Evolutionary conservation across 257 asterid genomes (phyloP), one percentile per base, ranked within the genome.

Genomic region (Paraleonurus japonicus): DNA sequence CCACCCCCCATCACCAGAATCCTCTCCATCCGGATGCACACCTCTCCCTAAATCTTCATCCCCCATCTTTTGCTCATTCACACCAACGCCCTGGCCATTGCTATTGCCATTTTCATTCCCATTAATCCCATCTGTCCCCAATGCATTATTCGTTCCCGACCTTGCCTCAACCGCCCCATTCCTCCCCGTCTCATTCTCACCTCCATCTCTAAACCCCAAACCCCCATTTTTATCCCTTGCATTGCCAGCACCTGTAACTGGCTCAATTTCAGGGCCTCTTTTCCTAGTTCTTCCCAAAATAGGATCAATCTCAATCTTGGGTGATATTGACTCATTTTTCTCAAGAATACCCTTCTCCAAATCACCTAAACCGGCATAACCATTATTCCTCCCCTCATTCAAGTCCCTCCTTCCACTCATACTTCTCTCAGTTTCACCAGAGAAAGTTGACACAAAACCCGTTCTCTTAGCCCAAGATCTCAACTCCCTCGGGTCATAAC

Each of bases 381-480:
- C 64, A 24, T n/a, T 63, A 43, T 62, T 60, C 59, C 69, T 59
- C 39, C 67, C 48, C 61, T 75, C 86, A 77, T 75, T 82, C 54
- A 80, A 65, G 43, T 82, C 84, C 71, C 85, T 75, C 78, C 81
- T 80, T 64, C 80, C 81, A 71, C 88, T 84, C 63, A 45, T 63
- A 78, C 90, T 85, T 62, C 75, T 83, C 58, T 82, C 86, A 65
- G 86, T 83, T 78, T 89, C 98, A 26, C 89, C 87, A 43, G 99
- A 92, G 55, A 91, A 83, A 23, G 79, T 85, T 19, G 99, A 91
- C 59, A 92, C 96, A 78, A 95, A 95, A 51, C 99, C 98, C 16
- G 99, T 92, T 66, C 83, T 87, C 79, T 92, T 95, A 74, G 99
- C 99, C 99, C 99, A 95, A 77, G 99, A 92, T 85, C 88, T 85